Percentiles rank a stretch among this genome's conserved stretches.
phyloP scores from a whole-genome alignment of 345 rosid genomes.

The Eucalyptus pauciflora region DNA sequence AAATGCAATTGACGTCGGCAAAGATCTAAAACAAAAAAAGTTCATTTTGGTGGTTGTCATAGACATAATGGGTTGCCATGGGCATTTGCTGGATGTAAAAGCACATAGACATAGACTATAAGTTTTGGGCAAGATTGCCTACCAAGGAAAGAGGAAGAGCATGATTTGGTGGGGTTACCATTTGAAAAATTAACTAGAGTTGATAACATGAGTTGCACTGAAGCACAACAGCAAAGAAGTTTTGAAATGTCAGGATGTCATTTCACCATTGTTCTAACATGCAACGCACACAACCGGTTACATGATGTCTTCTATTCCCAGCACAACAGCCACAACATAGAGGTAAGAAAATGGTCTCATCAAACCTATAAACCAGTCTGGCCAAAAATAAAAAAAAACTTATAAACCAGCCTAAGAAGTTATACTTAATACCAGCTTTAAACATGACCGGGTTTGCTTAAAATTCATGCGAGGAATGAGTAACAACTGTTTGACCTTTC shows the following conservation, averaged over 20 bases:
- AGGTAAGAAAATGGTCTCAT: background rate
- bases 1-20: no score
- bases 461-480: no score
- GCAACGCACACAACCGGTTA: background rate
- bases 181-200: background rate
- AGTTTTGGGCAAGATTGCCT: background rate
- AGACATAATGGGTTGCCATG: background rate
- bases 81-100: no score
- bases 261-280: background rate
- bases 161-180: background rate
- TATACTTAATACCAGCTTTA: no score
- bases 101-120: no score
- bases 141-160: background rate
- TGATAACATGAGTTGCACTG: background rate
- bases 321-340: background rate
- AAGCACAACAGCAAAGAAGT: background rate
- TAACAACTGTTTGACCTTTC: no score
- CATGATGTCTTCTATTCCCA: background rate
- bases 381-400: no score
- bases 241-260: background rate
- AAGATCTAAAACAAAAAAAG: no score
- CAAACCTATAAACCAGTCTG: background rate
- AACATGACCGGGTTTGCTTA: no score
- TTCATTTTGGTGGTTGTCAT: background rate
- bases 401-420: background rate